These are phyloP conservation scores for Macadamia tetraphylla DNA, from an alignment of 164 flowering plant genomes.

Conservation along the genomic window DNA sequence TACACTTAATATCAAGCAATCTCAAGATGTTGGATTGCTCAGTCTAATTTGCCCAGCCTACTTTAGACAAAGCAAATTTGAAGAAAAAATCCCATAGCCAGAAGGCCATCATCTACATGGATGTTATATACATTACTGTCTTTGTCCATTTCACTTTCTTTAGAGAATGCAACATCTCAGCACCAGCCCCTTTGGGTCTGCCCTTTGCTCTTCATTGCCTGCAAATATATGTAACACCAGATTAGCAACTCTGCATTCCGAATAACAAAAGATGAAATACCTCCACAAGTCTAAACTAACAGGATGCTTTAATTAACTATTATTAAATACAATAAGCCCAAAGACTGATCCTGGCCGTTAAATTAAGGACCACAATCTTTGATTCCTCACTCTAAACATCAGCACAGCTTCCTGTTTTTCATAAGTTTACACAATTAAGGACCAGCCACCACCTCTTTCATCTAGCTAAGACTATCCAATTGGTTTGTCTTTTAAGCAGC, in stretches of 20 bases:
- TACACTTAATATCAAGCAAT: too few relatives aligned
- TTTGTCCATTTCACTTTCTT: too few relatives aligned
- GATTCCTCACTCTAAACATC: not conserved
- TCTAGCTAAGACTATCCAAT: not conserved
- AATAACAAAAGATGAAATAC: not conserved
- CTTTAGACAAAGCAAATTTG: too few relatives aligned
- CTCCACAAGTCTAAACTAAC: too few relatives aligned
- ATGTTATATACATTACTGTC: too few relatives aligned
- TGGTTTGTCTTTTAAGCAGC: not conserved
- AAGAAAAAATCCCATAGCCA: too few relatives aligned
- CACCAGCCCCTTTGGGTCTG: constrained; percentile 39
- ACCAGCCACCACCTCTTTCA: too few relatives aligned
- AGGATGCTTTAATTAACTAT: not conserved
- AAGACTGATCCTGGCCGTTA: not conserved
- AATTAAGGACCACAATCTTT: not conserved
- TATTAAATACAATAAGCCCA: not conserved
- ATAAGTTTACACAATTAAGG: not conserved
- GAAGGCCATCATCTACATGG: too few relatives aligned
- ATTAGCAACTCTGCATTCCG: not conserved
- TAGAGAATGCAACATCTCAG: too few relatives aligned
- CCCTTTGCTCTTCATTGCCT: constrained; percentile 69
- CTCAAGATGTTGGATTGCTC: too few relatives aligned
- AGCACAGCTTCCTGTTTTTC: not conserved
- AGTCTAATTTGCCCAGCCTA: too few relatives aligned
- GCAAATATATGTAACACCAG: constrained; percentile 14